A percentile compares a stretch with the other conserved stretches of the same genome.
Conservation (phyloP, 1,284 basidiomycete species). For the Ceratobasidium sp. region DNA sequence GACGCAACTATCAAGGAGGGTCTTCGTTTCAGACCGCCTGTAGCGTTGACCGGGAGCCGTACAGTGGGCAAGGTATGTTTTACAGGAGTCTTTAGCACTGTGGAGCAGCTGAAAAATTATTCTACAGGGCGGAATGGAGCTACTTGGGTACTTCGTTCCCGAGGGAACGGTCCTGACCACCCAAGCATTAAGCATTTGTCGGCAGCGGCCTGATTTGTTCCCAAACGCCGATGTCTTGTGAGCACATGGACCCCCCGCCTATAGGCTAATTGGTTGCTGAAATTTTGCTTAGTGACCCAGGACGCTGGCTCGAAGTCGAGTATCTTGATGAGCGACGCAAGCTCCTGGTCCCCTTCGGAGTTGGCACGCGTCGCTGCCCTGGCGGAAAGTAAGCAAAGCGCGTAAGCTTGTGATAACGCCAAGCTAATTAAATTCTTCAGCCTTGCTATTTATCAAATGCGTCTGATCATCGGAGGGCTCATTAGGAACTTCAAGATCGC, state of each 20-base stretch:
- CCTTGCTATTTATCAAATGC: slow-evolving; percentile 12
- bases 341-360: background rate
- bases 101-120: background rate
- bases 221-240: background rate
- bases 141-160: slow-evolving; percentile 2
- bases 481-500: background rate
- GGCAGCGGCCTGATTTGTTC: slow-evolving; percentile 1
- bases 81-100: background rate
- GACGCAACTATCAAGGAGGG: slow-evolving; percentile 1
- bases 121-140: background rate
- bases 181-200: background rate
- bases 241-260: background rate
- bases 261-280: background rate
- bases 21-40: background rate
- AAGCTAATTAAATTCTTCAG: background rate
- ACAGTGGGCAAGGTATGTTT: background rate
- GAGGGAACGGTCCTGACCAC: slow-evolving; percentile 1
- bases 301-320: slow-evolving; percentile 6
- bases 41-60: background rate
- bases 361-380: background rate
- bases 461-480: background rate
- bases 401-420: background rate
- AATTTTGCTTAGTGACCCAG: background rate
- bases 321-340: background rate
- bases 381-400: background rate